A percentile compares a stretch with the other conserved stretches of the same genome.
phyloP scores from a whole-genome alignment of 495 filamentous ascomycete genomes.

The Patellaria atrata region DNA sequence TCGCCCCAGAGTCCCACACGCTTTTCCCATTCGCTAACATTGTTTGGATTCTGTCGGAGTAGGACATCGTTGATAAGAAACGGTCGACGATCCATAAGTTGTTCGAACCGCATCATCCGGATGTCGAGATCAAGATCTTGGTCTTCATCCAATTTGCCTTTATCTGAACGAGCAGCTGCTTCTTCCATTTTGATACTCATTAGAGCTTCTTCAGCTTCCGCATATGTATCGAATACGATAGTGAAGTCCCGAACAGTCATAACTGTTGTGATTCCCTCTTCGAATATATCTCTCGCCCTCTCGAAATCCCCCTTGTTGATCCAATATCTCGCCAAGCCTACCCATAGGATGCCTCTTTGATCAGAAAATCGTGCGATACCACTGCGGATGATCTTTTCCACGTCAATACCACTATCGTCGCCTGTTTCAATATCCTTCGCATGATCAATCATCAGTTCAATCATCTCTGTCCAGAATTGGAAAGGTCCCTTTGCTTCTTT shows the following conservation, averaged over 20 bases:
- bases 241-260: conserved; percentile 99
- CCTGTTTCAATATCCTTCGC: conserved; percentile 74
- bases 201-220: conserved; percentile 93
- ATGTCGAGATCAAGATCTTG: conserved; percentile 95
- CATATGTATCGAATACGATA: conserved; percentile 88
- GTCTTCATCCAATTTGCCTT: conserved; percentile 66
- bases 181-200: conserved; percentile 83
- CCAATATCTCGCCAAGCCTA: conserved; percentile 91
- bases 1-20: conserved; percentile 88
- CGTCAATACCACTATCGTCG: conserved; percentile 67
- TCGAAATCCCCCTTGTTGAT: conserved; percentile 88
- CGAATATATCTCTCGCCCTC: conserved; percentile 79
- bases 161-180: conserved; percentile 66
- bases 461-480: conserved; percentile 95
- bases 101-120: conserved; percentile 94
- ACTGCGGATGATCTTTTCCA: conserved; percentile 85
- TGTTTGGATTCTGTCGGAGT: conserved; percentile 90
- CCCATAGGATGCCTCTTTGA: conserved; percentile 94
- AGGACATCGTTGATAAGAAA: conserved; percentile 97
- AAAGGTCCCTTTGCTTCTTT: conserved; percentile 91
- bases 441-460: conserved; percentile 87
- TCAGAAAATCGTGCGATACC: conserved; percentile 88
- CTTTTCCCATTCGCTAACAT: conserved; percentile 95
- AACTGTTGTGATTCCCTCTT: conserved; percentile 93
- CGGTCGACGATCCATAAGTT: conserved; percentile 90